These are phyloP conservation scores for Datisca glomerata DNA, from an alignment of 306 rosid genomes.

Conservation along the genomic window DNA sequence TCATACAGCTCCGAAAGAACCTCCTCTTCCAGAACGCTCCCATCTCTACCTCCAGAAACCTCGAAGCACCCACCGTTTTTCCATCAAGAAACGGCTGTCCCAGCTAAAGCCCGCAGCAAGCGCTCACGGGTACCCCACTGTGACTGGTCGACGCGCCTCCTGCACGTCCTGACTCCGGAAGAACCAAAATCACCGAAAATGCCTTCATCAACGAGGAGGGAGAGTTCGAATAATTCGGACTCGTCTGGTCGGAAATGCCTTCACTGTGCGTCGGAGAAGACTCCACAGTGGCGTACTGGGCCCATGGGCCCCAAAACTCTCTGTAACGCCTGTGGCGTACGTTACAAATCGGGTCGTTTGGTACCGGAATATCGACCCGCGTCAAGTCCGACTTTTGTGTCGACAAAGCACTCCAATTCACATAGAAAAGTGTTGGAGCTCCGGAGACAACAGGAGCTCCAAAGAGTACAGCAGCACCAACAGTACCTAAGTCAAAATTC, in stretches of 20 bases:
- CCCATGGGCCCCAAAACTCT: slow-evolving; percentile 43
- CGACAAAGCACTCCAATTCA: slow-evolving; percentile 35
- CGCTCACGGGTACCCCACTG: slow-evolving; percentile 54
- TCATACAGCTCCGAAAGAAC: slow-evolving; percentile 35
- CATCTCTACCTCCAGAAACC: neutral
- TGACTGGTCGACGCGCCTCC: slow-evolving; percentile 67
- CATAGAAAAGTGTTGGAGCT: slow-evolving; percentile 42
- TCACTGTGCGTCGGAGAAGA: slow-evolving; percentile 39
- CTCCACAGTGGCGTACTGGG: slow-evolving; percentile 44
- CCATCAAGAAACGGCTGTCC: slow-evolving; percentile 29
- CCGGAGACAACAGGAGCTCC: slow-evolving; percentile 30
- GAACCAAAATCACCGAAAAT: slow-evolving; percentile 8
- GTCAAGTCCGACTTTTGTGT: slow-evolving; percentile 30
- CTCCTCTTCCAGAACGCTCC: slow-evolving; percentile 38
- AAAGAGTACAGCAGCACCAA: slow-evolving; percentile 26
- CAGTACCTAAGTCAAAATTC: slow-evolving; percentile 40
- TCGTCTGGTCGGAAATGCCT: slow-evolving; percentile 28
- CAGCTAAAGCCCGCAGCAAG: slow-evolving; percentile 59
- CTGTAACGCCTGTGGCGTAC: slow-evolving; percentile 36
- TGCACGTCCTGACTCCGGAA: slow-evolving; percentile 15
- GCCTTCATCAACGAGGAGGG: slow-evolving; percentile 25
- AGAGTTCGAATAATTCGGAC: slow-evolving; percentile 19
- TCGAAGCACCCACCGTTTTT: slow-evolving; percentile 28
- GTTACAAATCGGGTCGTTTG: slow-evolving; percentile 33
- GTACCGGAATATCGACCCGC: slow-evolving; percentile 45